These are phyloP conservation scores for Solanum gracilifrons DNA, from an alignment of 257 asterid genomes.

Conservation along the genomic window DNA sequence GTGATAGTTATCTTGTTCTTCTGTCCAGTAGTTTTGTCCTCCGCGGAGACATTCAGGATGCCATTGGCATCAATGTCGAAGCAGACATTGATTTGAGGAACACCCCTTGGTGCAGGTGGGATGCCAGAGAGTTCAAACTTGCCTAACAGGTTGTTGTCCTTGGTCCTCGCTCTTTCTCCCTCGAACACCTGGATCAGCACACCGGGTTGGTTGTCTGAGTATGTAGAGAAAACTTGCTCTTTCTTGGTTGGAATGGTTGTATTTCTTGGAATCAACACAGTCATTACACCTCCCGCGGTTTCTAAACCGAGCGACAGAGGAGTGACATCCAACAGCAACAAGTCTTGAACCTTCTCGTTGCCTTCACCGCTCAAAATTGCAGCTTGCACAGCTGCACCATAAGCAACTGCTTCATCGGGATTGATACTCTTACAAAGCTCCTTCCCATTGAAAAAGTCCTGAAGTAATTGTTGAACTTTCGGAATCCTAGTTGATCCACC, in stretches of 20 bases:
- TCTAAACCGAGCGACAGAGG: conserved; percentile 53
- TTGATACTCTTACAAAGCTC: conserved; percentile 65
- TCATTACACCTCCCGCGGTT: conserved; percentile 60
- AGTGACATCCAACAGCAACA: conserved; percentile 46
- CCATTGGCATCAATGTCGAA: conserved; percentile 62
- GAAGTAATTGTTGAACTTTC: conserved; percentile 25
- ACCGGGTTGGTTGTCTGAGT: conserved; percentile 51
- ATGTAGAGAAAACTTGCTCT: conserved; percentile 52
- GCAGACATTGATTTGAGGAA: conserved; percentile 47
- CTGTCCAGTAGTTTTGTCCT: conserved; percentile 63
- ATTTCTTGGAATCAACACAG: conserved; percentile 41
- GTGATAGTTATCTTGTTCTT: conserved; percentile 70
- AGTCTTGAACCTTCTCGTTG: conserved; percentile 58
- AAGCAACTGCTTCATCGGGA: conserved; percentile 71
- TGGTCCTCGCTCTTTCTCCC: conserved; percentile 52
- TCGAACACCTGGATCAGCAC: conserved; percentile 52
- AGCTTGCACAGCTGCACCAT: conserved; percentile 63
- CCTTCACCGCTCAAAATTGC: conserved; percentile 66
- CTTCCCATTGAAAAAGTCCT: conserved; percentile 54
- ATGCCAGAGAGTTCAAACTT: conserved; percentile 51
- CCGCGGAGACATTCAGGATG: conserved; percentile 55
- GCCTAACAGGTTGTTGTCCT: conserved; percentile 50
- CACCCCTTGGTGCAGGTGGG: conserved; percentile 57
- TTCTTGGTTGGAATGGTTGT: conserved; percentile 54
- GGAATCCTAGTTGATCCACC: conserved; percentile 27